Base-by-base conservation (phyloP, 345 rosid genomes). In the Syzygium jambos region DNA sequence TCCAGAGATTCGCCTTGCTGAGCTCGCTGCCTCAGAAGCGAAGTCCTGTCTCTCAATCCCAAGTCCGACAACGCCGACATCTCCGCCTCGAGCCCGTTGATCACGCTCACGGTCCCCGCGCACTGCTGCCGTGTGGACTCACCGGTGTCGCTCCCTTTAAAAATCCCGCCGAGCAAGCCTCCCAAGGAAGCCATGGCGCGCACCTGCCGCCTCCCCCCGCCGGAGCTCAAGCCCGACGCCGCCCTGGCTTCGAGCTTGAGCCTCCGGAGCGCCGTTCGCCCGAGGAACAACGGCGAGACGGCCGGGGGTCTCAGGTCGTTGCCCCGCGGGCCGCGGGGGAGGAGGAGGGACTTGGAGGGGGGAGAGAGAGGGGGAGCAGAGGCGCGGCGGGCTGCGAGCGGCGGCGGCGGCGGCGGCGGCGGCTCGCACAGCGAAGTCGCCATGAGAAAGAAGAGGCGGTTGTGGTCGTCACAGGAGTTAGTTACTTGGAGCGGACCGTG, bases 41-140 rank as follows among this genome's bases (percentile, higher is more conserved):
- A 91, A 87, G 99, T 97, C 91, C 91, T 96, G 43, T 91, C 96
- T 25, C 96, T 93, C 89, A 97, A 89, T 73, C 87, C 93, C 3
- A 93, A 91, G 95, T 96, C 98, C 57, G 98, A 91, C 63, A 97
- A 87, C 43, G 91, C 85, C 17, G 95, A 91, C 88, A 95, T 93
- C 89, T 93, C 90, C 5, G 92, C 78, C 88, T 97, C 98, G 89
- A 97, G 90, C 15, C 90, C 88, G 88, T 95, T 97, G 86, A 95
- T 91, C 51, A 91, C 49, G 49, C 85, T 88, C 54, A 96, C 98
- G 87, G 89, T 90, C 3, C 91, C 86, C 21, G 95, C 94, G 90
- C 92, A 96, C 89, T 95, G 96, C 91, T 96, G 94, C 90, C 98
- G 92, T 2, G 98, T 96, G 46, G 98, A 92, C 89, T 97, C 99